These are phyloP conservation scores for Collybia mongolica DNA, from an alignment of 768 basidiomycete genomes.

Conservation along the genomic window DNA sequence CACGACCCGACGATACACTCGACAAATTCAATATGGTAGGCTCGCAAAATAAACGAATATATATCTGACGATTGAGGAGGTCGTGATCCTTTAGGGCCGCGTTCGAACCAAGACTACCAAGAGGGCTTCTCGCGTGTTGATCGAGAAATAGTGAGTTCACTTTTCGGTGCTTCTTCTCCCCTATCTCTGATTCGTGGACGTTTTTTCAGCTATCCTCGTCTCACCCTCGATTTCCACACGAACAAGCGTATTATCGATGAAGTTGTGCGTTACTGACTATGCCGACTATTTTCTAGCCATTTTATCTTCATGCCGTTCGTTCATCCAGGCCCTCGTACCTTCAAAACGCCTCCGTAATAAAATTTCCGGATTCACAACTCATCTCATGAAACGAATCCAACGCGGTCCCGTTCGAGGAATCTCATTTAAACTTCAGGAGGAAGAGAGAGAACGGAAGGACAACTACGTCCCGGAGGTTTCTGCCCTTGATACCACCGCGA, in stretches of 20 bases:
- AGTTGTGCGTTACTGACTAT: conserved; percentile 55
- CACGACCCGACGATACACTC: conserved; percentile 10
- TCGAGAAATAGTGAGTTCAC: conserved; percentile 92
- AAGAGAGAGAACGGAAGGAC: conserved; percentile 99
- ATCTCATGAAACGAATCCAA: conserved; percentile 99
- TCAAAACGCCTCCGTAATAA: conserved; percentile 99
- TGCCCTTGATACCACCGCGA: conserved; percentile 78
- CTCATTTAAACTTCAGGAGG: conserved; percentile 99
- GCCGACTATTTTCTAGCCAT: not conserved
- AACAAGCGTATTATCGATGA: conserved; percentile 99
- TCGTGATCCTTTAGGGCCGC: conserved; percentile 67
- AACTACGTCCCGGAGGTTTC: conserved; percentile 99
- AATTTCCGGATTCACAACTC: conserved; percentile 99
- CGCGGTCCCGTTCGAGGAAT: conserved; percentile 98
- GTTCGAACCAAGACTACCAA: conserved; percentile 99
- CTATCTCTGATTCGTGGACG: conserved; percentile 2
- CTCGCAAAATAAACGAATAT: not conserved
- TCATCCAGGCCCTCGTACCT: conserved; percentile 78
- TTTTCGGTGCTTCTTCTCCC: no score
- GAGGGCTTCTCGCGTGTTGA: conserved; percentile 97
- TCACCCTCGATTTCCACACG: conserved; percentile 99
- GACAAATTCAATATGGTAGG: conserved; percentile 54
- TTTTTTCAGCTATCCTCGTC: conserved; percentile 83
- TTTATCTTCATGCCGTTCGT: not conserved
- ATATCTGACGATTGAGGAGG: no score